Conservation (phyloP, 805 yeast species). For the Middelhovenomyces tepae region DNA sequence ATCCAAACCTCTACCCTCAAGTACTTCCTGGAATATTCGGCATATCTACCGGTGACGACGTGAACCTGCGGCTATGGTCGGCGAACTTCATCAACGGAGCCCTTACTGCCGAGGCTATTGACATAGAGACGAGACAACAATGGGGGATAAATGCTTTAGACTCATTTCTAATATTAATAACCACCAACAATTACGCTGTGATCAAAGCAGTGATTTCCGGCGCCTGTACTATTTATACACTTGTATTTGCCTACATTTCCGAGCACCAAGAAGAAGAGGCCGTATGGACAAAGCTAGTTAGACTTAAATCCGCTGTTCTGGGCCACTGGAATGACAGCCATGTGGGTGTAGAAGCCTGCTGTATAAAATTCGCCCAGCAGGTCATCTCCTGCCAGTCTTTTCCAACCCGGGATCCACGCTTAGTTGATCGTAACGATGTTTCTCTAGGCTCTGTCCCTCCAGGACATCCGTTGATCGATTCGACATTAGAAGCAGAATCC, state of each 20-base stretch:
- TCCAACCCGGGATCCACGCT: conserved; percentile 28
- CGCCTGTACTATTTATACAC: conserved; percentile 37
- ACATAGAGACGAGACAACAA: conserved; percentile 15
- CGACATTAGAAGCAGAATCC: conserved; percentile 61
- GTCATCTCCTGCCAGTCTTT: conserved; percentile 48
- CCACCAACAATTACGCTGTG: conserved; percentile 19
- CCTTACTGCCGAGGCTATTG: conserved; percentile 23
- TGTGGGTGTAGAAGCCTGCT: conserved; percentile 53
- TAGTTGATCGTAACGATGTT: conserved; percentile 26
- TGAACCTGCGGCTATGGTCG: conserved; percentile 28
- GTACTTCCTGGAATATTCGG: conserved; percentile 30
- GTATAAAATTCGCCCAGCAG: conserved; percentile 63
- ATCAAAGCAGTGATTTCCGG: conserved; percentile 33
- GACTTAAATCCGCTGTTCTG: conserved; percentile 52
- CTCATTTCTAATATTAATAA: conserved; percentile 19
- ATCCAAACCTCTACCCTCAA: conserved; percentile 29
- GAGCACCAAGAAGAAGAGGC: conserved; percentile 30
- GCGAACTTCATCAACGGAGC: conserved; percentile 30
- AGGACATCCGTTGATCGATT: conserved; percentile 58
- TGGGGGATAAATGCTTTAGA: conserved; percentile 24
- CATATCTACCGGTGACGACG: conserved; percentile 27
- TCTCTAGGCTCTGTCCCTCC: conserved; percentile 44
- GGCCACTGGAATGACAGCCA: conserved; percentile 42
- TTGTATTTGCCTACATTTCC: conserved; percentile 37
- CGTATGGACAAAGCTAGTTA: conserved; percentile 48